Evolutionary conservation across 2,329 filamentous ascomycete genomes (phyloP), one percentile per base, ranked within the genome.

Genomic region (Colletotrichum incanum): DNA sequence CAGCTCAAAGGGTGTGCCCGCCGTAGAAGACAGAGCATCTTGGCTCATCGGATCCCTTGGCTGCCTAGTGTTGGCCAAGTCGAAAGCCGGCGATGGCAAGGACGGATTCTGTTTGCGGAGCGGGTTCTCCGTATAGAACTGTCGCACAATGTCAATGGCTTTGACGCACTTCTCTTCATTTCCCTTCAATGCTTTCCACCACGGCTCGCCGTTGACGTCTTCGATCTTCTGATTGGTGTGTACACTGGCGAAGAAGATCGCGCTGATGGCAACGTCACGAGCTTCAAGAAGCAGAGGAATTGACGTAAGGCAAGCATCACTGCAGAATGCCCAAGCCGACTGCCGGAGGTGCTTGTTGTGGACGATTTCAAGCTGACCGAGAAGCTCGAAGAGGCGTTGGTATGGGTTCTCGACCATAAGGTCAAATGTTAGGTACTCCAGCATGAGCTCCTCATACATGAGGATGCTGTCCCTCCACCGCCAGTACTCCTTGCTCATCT

Each of bases 401-500:
- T 98, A 96, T 0, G 96, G 96, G 72, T 95, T 94, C 76, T 97
- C 93, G 37, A 98, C 87, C 82, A 95, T 94, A 56, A 99, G 87
- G 80, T 99, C 96, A 81, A 99, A 99, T 72, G 95, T 98, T 23
- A 99, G 87, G 56, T 91, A 91, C 81, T 98, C 96, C 20, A 99
- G 88, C 85, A 99, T 93, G 54, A 96, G 86, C 80, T 98, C 96
- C 83, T 99, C 96, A 79, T 97, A 94, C 75, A 93, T 92, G 18
- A 98, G 86, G 69, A 99, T 97, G 71, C 93, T 96, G 80, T 99
- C 96, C 73, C 95, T 91, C 96, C 96, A 99, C 78, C 93, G 91
- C 96, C 96, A 99, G 80, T 96, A 99, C 79, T 99, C 96, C 79
- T 98, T 98, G 76, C 93, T 97, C 82, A 98, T 95, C 82, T 98